Percentiles rank a stretch among this genome's conserved stretches.
Evolutionary conservation across 1,139 yeast species (phyloP).

Genomic region (Pichia sp.): DNA sequence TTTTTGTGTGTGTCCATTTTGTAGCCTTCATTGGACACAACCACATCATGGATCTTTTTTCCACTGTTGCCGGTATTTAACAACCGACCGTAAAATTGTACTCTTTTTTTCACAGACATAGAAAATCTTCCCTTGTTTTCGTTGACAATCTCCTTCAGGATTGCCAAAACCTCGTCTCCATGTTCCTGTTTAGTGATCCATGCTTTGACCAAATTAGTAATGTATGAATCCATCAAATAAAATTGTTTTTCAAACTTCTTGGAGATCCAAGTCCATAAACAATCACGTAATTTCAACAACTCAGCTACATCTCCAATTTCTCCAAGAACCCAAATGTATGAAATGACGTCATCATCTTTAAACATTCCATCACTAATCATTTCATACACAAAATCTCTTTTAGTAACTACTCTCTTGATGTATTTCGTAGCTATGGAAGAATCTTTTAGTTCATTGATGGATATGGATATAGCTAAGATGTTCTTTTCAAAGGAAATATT

Average conservation of each 20-base stretch:
- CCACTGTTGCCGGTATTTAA: too few relatives aligned
- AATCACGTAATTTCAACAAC: constrained; percentile 1
- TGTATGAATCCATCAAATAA: constrained; percentile 6
- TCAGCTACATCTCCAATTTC: constrained; percentile 2
- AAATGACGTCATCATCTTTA: constrained; percentile 12
- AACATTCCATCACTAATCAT: not conserved
- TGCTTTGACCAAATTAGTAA: constrained; percentile 6
- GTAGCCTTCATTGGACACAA: not conserved
- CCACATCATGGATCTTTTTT: not conserved
- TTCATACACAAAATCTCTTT: not conserved
- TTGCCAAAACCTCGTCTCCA: not conserved
- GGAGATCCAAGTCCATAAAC: not conserved
- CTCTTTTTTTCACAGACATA: not conserved
- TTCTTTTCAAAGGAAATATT: constrained; percentile 3
- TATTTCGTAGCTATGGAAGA: not conserved
- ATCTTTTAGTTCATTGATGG: constrained; percentile 1
- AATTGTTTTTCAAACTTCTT: constrained; percentile 1
- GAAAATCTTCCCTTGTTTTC: not conserved
- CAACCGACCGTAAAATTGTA: not conserved
- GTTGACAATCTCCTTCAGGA: not conserved
- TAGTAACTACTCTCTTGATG: not conserved
- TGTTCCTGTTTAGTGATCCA: not conserved
- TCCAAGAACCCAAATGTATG: constrained; percentile 9
- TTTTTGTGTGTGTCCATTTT: not conserved
- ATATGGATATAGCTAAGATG: constrained; percentile 4